phyloP scores from a whole-genome alignment of 2,329 filamentous ascomycete genomes.

The Trichophyton schoenleinii region DNA sequence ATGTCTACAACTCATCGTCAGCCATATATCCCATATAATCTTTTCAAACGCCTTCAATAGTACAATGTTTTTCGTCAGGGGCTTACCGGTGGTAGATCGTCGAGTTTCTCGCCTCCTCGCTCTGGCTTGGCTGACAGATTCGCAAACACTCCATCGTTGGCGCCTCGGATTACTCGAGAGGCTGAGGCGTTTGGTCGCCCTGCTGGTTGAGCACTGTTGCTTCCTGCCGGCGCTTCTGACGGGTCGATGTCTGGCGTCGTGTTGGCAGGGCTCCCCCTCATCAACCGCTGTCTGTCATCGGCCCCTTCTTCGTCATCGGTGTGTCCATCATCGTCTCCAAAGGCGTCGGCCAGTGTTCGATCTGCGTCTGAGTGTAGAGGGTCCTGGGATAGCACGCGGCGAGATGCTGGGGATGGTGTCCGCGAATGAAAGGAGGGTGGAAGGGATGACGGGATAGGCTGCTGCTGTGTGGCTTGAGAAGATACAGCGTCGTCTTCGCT shows the following conservation, averaged over 20 bases:
- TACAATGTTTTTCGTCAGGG: neutral
- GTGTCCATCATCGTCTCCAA: constrained; percentile 69
- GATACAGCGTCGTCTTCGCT: constrained; percentile 30
- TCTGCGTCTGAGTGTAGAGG: constrained; percentile 49
- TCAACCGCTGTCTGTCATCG: constrained; percentile 76
- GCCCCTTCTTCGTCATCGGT: constrained; percentile 57
- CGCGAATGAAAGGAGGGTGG: constrained; percentile 79
- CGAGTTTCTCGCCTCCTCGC: constrained; percentile 57
- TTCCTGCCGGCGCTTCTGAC: neutral
- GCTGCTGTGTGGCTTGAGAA: constrained; percentile 19
- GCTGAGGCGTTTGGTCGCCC: neutral
- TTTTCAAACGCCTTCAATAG: too few relatives aligned
- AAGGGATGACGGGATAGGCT: constrained; percentile 29
- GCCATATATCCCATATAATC: neutral
- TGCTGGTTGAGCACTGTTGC: neutral
- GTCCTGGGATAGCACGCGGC: constrained; percentile 42
- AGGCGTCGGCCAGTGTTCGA: constrained; percentile 79
- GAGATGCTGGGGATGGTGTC: constrained; percentile 52
- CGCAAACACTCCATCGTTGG: constrained; percentile 89
- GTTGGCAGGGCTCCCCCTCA: constrained; percentile 48
- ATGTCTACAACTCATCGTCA: constrained; percentile 49
- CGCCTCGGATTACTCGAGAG: constrained; percentile 32
- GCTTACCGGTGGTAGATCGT: constrained; percentile 87
- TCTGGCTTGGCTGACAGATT: constrained; percentile 89
- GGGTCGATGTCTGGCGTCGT: neutral